A percentile compares a stretch with the other conserved stretches of the same genome.
phyloP scores from a whole-genome alignment of 164 flowering plant species.

The Annona squamosa region DNA sequence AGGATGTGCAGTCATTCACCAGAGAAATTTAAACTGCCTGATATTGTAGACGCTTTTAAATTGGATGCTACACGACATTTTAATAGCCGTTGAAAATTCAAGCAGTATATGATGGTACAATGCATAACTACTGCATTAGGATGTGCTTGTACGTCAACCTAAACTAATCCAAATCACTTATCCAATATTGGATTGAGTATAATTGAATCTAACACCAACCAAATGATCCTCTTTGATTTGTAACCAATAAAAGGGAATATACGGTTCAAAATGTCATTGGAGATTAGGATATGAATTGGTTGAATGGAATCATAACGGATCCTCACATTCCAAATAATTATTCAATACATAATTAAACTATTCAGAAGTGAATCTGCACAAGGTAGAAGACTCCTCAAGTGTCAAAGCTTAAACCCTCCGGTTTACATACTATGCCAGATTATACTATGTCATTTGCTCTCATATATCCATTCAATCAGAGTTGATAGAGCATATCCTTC shows the following conservation, averaged over 20 bases:
- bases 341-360: too few species aligned
- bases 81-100: background rate
- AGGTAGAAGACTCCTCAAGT: too few species aligned
- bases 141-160: background rate
- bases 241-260: background rate
- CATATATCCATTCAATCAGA: too few species aligned
- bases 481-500: too few species aligned
- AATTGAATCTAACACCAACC: background rate
- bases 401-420: too few species aligned
- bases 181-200: background rate
- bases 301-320: too few species aligned
- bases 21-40: background rate
- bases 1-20: background rate
- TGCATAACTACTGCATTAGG: background rate
- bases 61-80: background rate
- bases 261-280: background rate
- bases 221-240: background rate
- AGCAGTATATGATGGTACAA: background rate
- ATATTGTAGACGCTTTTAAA: background rate
- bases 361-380: too few species aligned
- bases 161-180: background rate
- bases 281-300: background rate
- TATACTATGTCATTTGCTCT: too few species aligned
- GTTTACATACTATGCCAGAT: too few species aligned
- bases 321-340: too few species aligned